phyloP scores from a whole-genome alignment of 305 asterid genomes.

The Solanum hybrid region DNA sequence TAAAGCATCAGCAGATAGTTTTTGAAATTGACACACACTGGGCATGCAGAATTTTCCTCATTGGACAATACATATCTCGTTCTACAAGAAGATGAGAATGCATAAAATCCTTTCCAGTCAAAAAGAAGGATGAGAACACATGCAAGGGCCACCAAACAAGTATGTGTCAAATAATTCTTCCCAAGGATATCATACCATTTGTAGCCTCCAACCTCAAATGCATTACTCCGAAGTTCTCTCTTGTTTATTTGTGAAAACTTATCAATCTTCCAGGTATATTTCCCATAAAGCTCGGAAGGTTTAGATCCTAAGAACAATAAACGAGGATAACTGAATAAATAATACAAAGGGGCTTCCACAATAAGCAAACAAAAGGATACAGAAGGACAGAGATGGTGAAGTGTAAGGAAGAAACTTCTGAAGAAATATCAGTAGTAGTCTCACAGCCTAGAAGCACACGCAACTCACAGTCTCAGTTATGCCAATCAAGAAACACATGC shows the following conservation, averaged over 20 bases:
- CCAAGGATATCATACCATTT: conserved; percentile 56
- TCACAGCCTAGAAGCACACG: not conserved
- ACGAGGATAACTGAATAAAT: conserved; percentile 3
- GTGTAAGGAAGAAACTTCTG: not conserved
- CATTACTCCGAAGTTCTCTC: conserved; percentile 85
- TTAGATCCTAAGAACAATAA: conserved; percentile 51
- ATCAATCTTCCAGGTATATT: conserved; percentile 87
- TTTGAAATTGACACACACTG: not conserved
- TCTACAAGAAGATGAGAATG: not conserved
- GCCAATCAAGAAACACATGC: not conserved
- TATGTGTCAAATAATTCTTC: not conserved
- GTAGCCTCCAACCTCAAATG: conserved; percentile 92
- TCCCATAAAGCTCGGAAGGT: conserved; percentile 85
- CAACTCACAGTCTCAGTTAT: not conserved
- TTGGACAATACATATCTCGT: not conserved
- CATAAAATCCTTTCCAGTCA: not conserved
- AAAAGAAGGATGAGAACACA: not conserved
- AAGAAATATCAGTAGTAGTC: not conserved
- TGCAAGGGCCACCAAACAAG: not conserved
- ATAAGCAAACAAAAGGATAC: not conserved
- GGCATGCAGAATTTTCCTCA: not conserved
- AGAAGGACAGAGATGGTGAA: not conserved
- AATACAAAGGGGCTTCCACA: not conserved
- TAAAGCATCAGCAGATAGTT: not conserved
- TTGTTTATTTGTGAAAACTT: conserved; percentile 76